Evolutionary conservation across 805 yeast genomes (phyloP), one percentile per base, ranked within the genome.

Genomic region (Scheffersomyces spartinae): DNA sequence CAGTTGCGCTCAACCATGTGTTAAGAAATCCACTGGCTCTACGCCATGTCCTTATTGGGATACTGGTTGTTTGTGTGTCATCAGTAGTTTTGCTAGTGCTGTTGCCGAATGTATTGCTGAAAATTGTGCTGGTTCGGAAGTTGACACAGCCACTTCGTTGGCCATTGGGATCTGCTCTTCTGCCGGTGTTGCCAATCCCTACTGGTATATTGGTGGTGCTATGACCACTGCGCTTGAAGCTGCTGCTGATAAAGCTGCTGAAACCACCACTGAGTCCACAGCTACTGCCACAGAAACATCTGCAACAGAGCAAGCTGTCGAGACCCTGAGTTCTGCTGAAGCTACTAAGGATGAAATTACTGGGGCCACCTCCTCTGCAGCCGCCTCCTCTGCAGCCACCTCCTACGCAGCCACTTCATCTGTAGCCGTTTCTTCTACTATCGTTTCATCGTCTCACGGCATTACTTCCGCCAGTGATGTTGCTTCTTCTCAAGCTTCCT

Each of bases 21-120:
- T 55, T 15, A 35, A 28, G 23, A 36, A 37, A 22, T 38, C 47
- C 28, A 54, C 62, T 24, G 49, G 50, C 7, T 34, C 38, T 21
- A 54, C 62, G 12, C 63, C 63, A 24, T 58, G 65, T 33, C 65
- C 65, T 24, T 55, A 55, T 49, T 58, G 64, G 63, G 65, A 58
- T 37, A 49, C 64, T 24, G 65, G 65, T 14, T 58, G 65, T 43
- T 49, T 58, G 28, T 58, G 65, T 51, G 60, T 55, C 22, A 56
- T 58, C 53, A 42, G 58, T 21, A 34, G 35, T 22, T 58, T 51
- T 45, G 44, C 42, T 19, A 48, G 49, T 15, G 33, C 31, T 4
- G 51, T 58, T 16, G 63, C 55, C 25, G 38, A 47, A 27, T 58
- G 65, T 50, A 30, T n/a, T n/a, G n/a, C n/a, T n/a, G n/a, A n/a